These are phyloP conservation scores for Naganishia sp. DNA, from an alignment of 1,284 basidiomycete species.

Conservation along the genomic window DNA sequence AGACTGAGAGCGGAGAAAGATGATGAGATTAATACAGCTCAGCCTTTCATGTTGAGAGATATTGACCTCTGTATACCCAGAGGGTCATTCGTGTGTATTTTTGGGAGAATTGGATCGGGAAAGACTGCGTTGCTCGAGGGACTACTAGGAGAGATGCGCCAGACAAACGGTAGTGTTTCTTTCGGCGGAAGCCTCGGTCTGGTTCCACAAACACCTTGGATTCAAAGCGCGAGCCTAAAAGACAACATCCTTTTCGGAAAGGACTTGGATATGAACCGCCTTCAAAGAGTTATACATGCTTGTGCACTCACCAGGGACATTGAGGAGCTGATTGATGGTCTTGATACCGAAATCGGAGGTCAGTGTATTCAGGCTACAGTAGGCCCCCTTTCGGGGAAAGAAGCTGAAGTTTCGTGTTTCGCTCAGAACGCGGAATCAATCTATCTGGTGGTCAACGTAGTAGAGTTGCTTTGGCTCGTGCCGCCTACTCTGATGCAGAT, in stretches of 20 bases:
- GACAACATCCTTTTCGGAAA: constrained; percentile 52
- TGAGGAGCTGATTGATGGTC: constrained; percentile 38
- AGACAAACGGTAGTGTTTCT: constrained; percentile 61
- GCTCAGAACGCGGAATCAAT: constrained; percentile 41
- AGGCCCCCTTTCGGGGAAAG: no score
- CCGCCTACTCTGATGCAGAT: constrained; percentile 64
- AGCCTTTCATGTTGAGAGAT: constrained; percentile 60
- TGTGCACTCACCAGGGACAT: constrained; percentile 43
- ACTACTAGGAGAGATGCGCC: constrained; percentile 74
- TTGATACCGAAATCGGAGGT: constrained; percentile 70
- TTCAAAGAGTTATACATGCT: constrained; percentile 38
- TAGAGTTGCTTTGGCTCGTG: constrained; percentile 73
- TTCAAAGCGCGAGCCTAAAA: constrained; percentile 66
- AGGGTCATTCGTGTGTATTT: constrained; percentile 44
- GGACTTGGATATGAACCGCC: constrained; percentile 35
- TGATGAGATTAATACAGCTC: constrained; percentile 17
- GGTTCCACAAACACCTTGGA: constrained; percentile 71
- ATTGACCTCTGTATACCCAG: constrained; percentile 63
- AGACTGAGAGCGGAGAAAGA: constrained; percentile 31
- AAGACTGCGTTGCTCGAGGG: constrained; percentile 64
- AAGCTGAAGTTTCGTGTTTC: background rate
- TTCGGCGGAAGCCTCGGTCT: constrained; percentile 70
- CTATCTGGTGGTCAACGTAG: constrained; percentile 59
- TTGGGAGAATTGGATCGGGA: constrained; percentile 46
- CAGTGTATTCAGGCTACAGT: constrained; percentile 9